phyloP scores from a whole-genome alignment of 306 rosid genomes.

The Bauhinia variegata region DNA sequence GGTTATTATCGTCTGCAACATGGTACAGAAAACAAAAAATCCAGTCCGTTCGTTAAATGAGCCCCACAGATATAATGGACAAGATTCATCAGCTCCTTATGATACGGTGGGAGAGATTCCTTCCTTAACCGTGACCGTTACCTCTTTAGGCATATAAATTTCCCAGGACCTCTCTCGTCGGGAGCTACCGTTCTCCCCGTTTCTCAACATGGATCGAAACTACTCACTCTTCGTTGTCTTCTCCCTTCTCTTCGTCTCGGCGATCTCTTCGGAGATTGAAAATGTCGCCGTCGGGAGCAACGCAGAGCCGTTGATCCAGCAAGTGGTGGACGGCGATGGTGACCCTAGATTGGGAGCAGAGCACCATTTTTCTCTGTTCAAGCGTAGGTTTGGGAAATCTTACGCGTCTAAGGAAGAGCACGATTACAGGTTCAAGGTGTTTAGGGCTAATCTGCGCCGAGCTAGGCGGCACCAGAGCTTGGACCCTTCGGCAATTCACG shows the following conservation, averaged over 20 bases:
- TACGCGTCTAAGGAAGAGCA: slow-evolving; percentile 73
- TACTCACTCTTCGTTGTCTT: slow-evolving; percentile 28
- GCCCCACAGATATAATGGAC: rapidly evolving
- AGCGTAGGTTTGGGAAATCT: slow-evolving; percentile 61
- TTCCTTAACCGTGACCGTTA: not conserved
- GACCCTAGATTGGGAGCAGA: slow-evolving; percentile 58
- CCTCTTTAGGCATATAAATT: slow-evolving; percentile 12
- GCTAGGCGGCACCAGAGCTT: slow-evolving; percentile 71
- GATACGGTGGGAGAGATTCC: not conserved
- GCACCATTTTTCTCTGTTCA: slow-evolving; percentile 78
- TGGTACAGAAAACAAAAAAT: too few relatives aligned
- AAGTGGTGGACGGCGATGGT: slow-evolving; percentile 60
- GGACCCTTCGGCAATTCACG: slow-evolving; percentile 86
- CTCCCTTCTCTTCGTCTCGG: slow-evolving; percentile 42
- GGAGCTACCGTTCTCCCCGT: not conserved
- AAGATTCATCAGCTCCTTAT: not conserved
- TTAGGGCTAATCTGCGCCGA: slow-evolving; percentile 72
- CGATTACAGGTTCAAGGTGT: slow-evolving; percentile 59
- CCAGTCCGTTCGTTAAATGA: not conserved
- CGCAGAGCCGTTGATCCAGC: slow-evolving; percentile 62
- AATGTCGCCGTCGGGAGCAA: not conserved
- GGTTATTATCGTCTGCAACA: too few relatives aligned
- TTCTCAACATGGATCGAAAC: slow-evolving; percentile 40
- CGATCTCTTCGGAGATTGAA: slow-evolving; percentile 25
- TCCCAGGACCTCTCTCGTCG: not conserved